Evolutionary conservation across 2,329 filamentous ascomycete genomes (phyloP).

Genomic region (Parafenestella ontariensis): DNA sequence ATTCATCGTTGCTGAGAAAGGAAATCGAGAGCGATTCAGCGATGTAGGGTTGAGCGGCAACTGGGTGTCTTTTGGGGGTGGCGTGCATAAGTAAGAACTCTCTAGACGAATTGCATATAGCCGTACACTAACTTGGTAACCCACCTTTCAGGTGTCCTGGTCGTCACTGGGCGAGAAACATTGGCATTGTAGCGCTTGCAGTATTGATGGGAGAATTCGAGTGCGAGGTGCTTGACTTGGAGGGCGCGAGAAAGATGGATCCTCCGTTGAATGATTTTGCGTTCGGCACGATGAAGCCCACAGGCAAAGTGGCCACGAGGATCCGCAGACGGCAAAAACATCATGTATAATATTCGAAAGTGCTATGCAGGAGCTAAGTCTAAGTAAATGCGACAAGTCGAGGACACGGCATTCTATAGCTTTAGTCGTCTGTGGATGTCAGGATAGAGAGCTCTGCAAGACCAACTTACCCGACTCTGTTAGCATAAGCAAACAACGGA

Average conservation of each 20-base stretch:
- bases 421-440: too few species aligned
- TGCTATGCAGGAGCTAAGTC: too few species aligned
- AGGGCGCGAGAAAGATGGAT: background rate
- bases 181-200: conserved; percentile 14
- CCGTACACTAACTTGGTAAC: background rate
- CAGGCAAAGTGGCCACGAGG: conserved; percentile 4
- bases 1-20: conserved; percentile 4
- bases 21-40: conserved; percentile 12
- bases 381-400: too few species aligned
- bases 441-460: too few species aligned
- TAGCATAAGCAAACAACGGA: too few species aligned
- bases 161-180: conserved; percentile 22
- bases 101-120: background rate
- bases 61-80: conserved; percentile 25
- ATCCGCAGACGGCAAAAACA: conserved; percentile 1
- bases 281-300: conserved; percentile 12
- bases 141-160: conserved; percentile 16
- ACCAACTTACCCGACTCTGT: too few species aligned
- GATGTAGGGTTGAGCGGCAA: conserved; percentile 20
- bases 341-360: too few species aligned
- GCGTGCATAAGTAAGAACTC: conserved; percentile 12
- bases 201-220: conserved; percentile 13
- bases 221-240: conserved; percentile 2
- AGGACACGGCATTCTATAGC: too few species aligned
- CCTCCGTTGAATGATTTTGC: conserved; percentile 2